A percentile compares a stretch with the other conserved stretches of the same genome.
These are phyloP conservation scores for Fusarium napiforme DNA, from an alignment of 2,329 filamentous ascomycete species.

Conservation along the genomic window DNA sequence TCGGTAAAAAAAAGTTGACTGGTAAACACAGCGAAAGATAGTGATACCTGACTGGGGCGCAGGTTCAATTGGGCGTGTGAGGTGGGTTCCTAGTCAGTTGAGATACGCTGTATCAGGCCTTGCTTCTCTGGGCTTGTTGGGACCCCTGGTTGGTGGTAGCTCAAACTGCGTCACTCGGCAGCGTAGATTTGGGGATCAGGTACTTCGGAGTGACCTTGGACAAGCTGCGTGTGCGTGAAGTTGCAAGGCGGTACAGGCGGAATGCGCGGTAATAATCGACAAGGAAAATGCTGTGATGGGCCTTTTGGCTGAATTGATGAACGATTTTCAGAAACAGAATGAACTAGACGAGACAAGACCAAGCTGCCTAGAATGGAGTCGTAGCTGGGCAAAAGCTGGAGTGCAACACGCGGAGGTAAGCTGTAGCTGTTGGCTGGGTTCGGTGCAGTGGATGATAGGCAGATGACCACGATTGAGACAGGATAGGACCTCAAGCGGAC, in stretches of 20 bases:
- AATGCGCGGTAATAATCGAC: slow-evolving; percentile 23
- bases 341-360: slow-evolving; percentile 11
- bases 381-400: slow-evolving; percentile 34
- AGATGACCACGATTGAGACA: slow-evolving; percentile 41
- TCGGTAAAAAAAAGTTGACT: slow-evolving; percentile 5
- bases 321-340: slow-evolving; percentile 18
- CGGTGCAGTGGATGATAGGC: slow-evolving; percentile 14
- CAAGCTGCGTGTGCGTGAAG: slow-evolving; percentile 18
- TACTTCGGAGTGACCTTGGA: slow-evolving; percentile 41
- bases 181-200: slow-evolving; percentile 34
- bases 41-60: slow-evolving; percentile 25
- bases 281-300: slow-evolving; percentile 11
- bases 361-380: slow-evolving; percentile 11
- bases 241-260: slow-evolving; percentile 29
- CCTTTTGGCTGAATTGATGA: slow-evolving; percentile 11
- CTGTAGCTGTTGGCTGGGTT: slow-evolving; percentile 28
- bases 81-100: slow-evolving; percentile 32
- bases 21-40: slow-evolving; percentile 25
- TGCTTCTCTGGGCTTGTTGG: slow-evolving; percentile 26
- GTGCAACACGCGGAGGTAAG: slow-evolving; percentile 27
- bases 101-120: slow-evolving; percentile 16
- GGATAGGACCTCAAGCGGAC: slow-evolving; percentile 27
- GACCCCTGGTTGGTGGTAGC: slow-evolving; percentile 36
- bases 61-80: slow-evolving; percentile 29
- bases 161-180: slow-evolving; percentile 38